phyloP scores from a whole-genome alignment of 2,329 filamentous ascomycete species.

The Mollisiaceae sp. region DNA sequence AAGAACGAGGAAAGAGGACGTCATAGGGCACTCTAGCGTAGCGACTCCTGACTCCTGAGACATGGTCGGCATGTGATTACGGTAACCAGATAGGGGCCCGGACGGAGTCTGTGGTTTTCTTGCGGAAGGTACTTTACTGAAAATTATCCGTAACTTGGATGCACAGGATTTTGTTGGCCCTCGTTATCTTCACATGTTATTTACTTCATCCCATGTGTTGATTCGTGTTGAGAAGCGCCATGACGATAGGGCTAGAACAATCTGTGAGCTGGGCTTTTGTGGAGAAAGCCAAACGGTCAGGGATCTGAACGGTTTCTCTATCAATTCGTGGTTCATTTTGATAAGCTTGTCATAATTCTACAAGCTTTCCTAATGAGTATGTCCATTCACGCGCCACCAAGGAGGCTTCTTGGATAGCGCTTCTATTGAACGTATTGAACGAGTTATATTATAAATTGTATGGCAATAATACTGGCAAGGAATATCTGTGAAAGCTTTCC shows the following conservation, averaged over 20 bases:
- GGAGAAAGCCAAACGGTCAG: neutral
- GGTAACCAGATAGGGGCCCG: too few species aligned
- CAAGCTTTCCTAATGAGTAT: neutral
- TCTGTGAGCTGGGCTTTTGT: neutral
- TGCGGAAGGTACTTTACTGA: too few species aligned
- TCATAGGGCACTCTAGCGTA: neutral
- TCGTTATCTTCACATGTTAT: neutral
- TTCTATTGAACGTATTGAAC: neutral
- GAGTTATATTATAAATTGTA: neutral
- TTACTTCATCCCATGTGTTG: neutral
- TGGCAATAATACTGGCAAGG: neutral
- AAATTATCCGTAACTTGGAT: too few species aligned
- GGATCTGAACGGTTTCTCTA: neutral
- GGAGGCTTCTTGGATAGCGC: neutral
- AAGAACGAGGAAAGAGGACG: neutral
- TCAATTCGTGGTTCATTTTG: neutral
- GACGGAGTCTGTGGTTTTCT: too few species aligned
- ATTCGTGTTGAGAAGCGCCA: conserved; percentile 3
- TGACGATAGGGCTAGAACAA: conserved; percentile 6
- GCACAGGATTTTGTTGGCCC: neutral
- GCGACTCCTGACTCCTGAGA: neutral
- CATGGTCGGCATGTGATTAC: conserved; percentile 1
- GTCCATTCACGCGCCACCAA: too few species aligned
- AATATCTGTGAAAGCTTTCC: neutral
- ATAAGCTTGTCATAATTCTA: neutral